These are phyloP conservation scores for Metroxylon sagu DNA, from an alignment of 176 grass and related monocot genomes.

Conservation along the genomic window DNA sequence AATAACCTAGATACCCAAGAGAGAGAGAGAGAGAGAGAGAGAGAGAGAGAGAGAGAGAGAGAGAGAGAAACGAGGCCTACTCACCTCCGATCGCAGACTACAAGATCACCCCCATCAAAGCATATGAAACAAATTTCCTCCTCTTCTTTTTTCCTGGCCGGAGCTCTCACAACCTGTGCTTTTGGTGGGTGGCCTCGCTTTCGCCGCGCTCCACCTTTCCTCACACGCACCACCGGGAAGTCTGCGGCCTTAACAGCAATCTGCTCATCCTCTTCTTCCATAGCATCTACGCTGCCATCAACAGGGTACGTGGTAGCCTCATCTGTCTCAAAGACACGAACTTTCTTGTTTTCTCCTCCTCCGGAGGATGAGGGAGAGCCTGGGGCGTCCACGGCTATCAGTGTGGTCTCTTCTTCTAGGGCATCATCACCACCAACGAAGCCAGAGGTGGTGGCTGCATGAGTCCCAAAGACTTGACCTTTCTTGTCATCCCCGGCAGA, in stretches of 20 bases:
- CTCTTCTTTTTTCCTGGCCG: constrained; percentile 53
- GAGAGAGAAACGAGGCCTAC: constrained; percentile 7
- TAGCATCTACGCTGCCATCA: background rate
- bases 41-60: constrained; percentile 13
- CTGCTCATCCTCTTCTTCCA: constrained; percentile 32
- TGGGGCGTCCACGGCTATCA: constrained; percentile 15
- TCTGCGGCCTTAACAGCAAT: constrained; percentile 14
- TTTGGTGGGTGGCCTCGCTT: constrained; percentile 74
- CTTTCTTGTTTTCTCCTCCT: no score
- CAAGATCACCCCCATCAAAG: constrained; percentile 96
- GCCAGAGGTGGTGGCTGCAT: background rate
- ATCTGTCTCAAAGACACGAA: background rate
- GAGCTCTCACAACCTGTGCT: constrained; percentile 29
- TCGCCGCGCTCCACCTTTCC: constrained; percentile 42
- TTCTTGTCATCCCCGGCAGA: no score
- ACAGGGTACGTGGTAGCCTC: background rate
- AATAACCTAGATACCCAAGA: constrained; percentile 23
- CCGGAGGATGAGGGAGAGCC: no score
- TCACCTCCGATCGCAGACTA: constrained; percentile 97
- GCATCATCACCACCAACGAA: no score
- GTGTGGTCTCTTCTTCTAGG: constrained; percentile 27
- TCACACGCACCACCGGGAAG: constrained; percentile 7
- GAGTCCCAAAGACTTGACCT: no score
- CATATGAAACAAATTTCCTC: constrained; percentile 98
- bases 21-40: constrained; percentile 10